Evolutionary conservation across 495 filamentous ascomycete genomes (phyloP).

Genomic region (Penicillium silybi): DNA sequence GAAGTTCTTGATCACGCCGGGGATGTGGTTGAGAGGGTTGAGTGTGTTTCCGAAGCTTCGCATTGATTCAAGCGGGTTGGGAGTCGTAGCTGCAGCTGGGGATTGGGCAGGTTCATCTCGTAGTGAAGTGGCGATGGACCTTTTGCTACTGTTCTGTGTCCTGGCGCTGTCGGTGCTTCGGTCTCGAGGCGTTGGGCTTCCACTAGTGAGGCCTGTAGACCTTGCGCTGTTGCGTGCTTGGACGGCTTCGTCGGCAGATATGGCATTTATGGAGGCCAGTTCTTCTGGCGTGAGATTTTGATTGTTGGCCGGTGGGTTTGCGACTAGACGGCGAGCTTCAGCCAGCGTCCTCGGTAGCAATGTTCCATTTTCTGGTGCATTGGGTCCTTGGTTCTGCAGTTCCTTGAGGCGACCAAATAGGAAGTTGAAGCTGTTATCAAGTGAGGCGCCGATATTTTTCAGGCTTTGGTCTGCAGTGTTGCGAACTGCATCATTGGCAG

Average conservation of each 20-base stretch:
- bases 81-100: constrained; percentile 22
- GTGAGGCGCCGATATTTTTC: constrained; percentile 80
- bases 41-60: constrained; percentile 77
- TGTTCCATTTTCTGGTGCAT: constrained; percentile 33
- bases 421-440: constrained; percentile 92
- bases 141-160: constrained; percentile 46
- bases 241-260: constrained; percentile 32
- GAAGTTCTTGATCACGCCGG: constrained; percentile 72
- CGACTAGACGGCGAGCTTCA: constrained; percentile 83
- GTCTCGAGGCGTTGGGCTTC: constrained; percentile 59
- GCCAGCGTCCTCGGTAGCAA: constrained; percentile 84
- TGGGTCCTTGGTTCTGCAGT: constrained; percentile 41
- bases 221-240: constrained; percentile 31
- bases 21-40: constrained; percentile 78
- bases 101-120: constrained; percentile 25
- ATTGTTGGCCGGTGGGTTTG: constrained; percentile 58
- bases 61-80: constrained; percentile 72
- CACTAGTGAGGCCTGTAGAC: constrained; percentile 56
- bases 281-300: constrained; percentile 45
- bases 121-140: constrained; percentile 20
- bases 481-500: constrained; percentile 77
- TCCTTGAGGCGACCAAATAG: constrained; percentile 86
- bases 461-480: constrained; percentile 84
- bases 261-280: constrained; percentile 39
- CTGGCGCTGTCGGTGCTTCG: constrained; percentile 72